Evolutionary conservation across 345 rosid species (phyloP), one percentile per base, ranked within the genome.

Genomic region (Eucalyptus tenuipes): DNA sequence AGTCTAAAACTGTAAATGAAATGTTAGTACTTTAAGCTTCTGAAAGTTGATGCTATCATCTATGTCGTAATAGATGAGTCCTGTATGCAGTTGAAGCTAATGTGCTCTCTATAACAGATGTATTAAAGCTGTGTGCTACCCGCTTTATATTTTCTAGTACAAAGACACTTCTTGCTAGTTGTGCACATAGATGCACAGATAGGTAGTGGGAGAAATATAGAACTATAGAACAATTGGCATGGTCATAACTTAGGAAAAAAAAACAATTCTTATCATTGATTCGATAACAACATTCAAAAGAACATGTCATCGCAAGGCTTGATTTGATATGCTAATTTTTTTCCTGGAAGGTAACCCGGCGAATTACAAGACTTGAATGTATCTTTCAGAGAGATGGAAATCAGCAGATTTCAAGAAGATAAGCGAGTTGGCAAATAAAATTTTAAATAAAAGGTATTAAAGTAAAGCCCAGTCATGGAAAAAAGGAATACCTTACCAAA

Each of bases 401-500:
- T 75, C 82, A 37, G 45, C 45, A n/a, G 86, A 50, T 86, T 85
- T 37, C 33, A 87, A 87, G 88, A 81, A 87, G 49, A 42, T 29
- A 64, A 13, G 75, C 20, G 37, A 64, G 75, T 57, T 66, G 14
- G 57, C 27, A 66, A 53, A 50, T 33, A 59, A n/a, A 40, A 88
- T 50, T n/a, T 22, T 33, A 33, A 75, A 57, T 29, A 88, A 31
- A 31, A 45, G 45, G 71, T 86, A 87, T 89, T 85, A 88, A 37
- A 75, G 27, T 75, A 75, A 75, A 75, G 66, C 91, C 88, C 85
- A 86, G 87, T 71, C 71, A 89, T 44, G 89, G 90, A 92, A 89
- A 92, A 88, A 91, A 87, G 88, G 94, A 94, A 92, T 93, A 93
- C 96, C 98, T 95, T 97, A 98, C 99, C 98, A 88, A 91, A 93